Percentiles rank a stretch among this genome's conserved stretches.
Evolutionary conservation across 345 rosid species (phyloP).

Genomic region (Trapa bicornis): DNA sequence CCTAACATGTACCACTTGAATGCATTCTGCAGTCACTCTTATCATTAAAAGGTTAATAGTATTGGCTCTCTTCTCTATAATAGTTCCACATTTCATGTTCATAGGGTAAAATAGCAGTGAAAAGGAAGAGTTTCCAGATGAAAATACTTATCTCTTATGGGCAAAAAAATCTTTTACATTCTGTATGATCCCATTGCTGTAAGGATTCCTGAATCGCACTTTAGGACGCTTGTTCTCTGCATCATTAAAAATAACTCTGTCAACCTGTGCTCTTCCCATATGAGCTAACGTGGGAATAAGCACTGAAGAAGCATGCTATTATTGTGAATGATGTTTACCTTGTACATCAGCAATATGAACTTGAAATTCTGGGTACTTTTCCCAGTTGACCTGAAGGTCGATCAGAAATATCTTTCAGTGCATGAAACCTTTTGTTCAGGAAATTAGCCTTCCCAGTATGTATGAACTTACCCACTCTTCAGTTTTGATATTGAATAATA

Average conservation of each 20-base stretch:
- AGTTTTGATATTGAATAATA: conserved; percentile 48
- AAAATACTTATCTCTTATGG: not conserved
- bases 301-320: not conserved
- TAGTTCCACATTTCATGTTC: not conserved
- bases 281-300: not conserved
- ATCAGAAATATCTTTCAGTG: not conserved
- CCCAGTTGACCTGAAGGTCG: conserved; percentile 46
- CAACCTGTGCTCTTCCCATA: no score
- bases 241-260: not conserved
- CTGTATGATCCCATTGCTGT: conserved; percentile 32
- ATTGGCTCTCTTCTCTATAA: not conserved
- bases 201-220: conserved; percentile 32
- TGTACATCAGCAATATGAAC: conserved; percentile 15
- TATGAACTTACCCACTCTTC: conserved; percentile 59
- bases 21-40: not conserved
- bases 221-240: conserved; percentile 17
- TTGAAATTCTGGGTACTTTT: conserved; percentile 49
- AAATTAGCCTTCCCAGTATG: not conserved
- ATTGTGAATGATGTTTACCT: conserved; percentile 19
- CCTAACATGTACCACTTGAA: not conserved
- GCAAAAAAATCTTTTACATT: conserved; percentile 31
- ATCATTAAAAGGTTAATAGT: not conserved
- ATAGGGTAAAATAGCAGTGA: no score
- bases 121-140: not conserved
- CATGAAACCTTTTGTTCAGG: not conserved